These are phyloP conservation scores for Venturia aucupariae DNA, from an alignment of 2,329 filamentous ascomycete genomes.

Conservation along the genomic window DNA sequence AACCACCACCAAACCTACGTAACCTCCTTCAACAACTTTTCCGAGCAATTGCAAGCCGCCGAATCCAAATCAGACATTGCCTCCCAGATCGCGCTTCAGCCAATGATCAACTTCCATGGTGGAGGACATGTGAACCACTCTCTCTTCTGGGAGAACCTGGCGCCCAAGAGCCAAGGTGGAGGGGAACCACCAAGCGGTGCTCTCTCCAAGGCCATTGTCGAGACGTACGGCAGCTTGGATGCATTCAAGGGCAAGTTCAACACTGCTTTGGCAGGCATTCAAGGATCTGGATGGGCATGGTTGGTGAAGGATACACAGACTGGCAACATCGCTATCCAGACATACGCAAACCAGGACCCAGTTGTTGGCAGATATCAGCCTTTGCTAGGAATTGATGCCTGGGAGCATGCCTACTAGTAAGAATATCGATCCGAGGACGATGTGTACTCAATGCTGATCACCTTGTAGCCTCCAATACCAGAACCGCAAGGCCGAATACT, in stretches of 20 bases:
- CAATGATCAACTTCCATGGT: constrained; percentile 57
- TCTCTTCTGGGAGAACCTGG: constrained; percentile 62
- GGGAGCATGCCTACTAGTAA: constrained; percentile 91
- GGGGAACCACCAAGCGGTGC: constrained; percentile 53
- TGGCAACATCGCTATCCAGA: constrained; percentile 52
- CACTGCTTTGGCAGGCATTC: constrained; percentile 53
- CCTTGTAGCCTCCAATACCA: constrained; percentile 67
- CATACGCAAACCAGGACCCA: constrained; percentile 81
- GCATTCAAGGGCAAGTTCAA: constrained; percentile 56
- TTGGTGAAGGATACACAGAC: constrained; percentile 54
- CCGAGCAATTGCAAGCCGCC: constrained; percentile 59
- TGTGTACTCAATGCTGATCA: background rate
- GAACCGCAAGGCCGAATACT: constrained; percentile 96
- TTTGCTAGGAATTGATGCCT: constrained; percentile 82
- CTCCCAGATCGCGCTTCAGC: constrained; percentile 46
- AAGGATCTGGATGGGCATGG: constrained; percentile 58
- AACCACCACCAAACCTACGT: constrained; percentile 95
- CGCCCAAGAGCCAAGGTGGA: constrained; percentile 57
- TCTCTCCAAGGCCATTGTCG: constrained; percentile 49
- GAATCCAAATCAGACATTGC: constrained; percentile 44
- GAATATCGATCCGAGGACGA: constrained; percentile 20
- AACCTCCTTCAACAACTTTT: constrained; percentile 73
- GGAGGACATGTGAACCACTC: constrained; percentile 58
- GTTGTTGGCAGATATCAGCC: constrained; percentile 76
- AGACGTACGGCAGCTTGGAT: constrained; percentile 49